phyloP scores from a whole-genome alignment of 2,329 filamentous ascomycete genomes.

The Claviceps maximensis region DNA sequence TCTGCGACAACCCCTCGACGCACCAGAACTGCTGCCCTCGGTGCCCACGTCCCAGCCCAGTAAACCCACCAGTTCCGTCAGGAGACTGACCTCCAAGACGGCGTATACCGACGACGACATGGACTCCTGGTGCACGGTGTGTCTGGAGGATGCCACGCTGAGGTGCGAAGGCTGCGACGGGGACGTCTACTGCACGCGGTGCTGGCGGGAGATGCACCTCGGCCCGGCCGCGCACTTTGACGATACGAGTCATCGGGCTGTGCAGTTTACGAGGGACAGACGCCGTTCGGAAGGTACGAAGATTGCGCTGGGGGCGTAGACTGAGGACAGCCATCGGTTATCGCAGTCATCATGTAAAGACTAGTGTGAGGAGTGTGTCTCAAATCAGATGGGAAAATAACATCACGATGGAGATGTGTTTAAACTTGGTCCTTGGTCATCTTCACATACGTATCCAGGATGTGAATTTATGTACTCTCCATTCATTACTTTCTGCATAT shows the following conservation, averaged over 20 bases:
- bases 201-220: slow-evolving; percentile 72
- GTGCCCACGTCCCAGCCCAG: slow-evolving; percentile 36
- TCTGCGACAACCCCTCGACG: slow-evolving; percentile 24
- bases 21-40: slow-evolving; percentile 32
- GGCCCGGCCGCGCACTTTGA: slow-evolving; percentile 57
- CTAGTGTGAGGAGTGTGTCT: too few relatives aligned
- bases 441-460: too few relatives aligned
- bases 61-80: slow-evolving; percentile 27
- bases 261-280: slow-evolving; percentile 36
- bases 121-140: slow-evolving; percentile 70
- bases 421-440: too few relatives aligned
- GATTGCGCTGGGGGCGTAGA: slow-evolving; percentile 23
- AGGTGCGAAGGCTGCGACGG: slow-evolving; percentile 58
- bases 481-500: too few relatives aligned
- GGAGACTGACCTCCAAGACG: slow-evolving; percentile 24
- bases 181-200: slow-evolving; percentile 62
- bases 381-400: too few relatives aligned
- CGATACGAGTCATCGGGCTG: slow-evolving; percentile 54
- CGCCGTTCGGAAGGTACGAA: slow-evolving; percentile 19
- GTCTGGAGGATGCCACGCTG: slow-evolving; percentile 63
- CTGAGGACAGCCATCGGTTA: too few relatives aligned
- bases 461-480: too few relatives aligned
- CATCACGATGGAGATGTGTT: too few relatives aligned
- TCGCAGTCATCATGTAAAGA: too few relatives aligned
- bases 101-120: slow-evolving; percentile 56